Evolutionary conservation across 345 rosid genomes (phyloP), one percentile per base, ranked within the genome.

Genomic region (Trapa incisa): DNA sequence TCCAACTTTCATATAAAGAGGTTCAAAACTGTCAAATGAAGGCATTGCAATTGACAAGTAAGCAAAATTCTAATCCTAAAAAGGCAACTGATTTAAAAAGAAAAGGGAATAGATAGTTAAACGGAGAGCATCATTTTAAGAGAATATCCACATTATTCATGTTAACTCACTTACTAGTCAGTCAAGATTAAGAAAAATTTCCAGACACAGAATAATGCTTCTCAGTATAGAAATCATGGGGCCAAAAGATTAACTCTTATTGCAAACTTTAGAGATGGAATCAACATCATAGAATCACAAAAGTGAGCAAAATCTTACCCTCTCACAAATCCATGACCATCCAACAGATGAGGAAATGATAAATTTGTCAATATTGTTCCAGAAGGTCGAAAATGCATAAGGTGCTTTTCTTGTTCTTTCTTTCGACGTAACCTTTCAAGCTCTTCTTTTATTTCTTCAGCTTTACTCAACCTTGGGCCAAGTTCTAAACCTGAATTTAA

Each of bases 301-400:
- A 14, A 65, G 45, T 4, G 65, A 68, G 60, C 56, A 17, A 37
- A 45, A 42, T 67, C 58, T 13, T 87, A 94, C 97, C 99, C 94
- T 81, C 78, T 76, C 88, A 95, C 83, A 69, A 95, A 75, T 85
- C 98, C 91, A 82, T 89, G 80, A 3, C 99, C 96, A n/a, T 65
- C 83, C 61, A 84, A 72, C 72, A 82, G 84, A 68, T 85, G 74
- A 8, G 99, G 99, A 73, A 89, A 37, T 6, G 97, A 89, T 61
- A 95, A 68, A 52, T 82, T 76, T 68, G 91, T 82, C 63, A 84
- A 2, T 65, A 89, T 84, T 2, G 83, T 80, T 67, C 98, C 97
- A 56, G 89, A 77, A 35, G 96, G 94, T 9, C 65, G 73, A 71
- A 91, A 85, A 74, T 86, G 86, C 1, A 91, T 80, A 54, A 77